Percentiles rank a stretch among this genome's conserved stretches.
Evolutionary conservation across 139 green algal species (phyloP).

Genomic region (Closterium sp.): DNA sequence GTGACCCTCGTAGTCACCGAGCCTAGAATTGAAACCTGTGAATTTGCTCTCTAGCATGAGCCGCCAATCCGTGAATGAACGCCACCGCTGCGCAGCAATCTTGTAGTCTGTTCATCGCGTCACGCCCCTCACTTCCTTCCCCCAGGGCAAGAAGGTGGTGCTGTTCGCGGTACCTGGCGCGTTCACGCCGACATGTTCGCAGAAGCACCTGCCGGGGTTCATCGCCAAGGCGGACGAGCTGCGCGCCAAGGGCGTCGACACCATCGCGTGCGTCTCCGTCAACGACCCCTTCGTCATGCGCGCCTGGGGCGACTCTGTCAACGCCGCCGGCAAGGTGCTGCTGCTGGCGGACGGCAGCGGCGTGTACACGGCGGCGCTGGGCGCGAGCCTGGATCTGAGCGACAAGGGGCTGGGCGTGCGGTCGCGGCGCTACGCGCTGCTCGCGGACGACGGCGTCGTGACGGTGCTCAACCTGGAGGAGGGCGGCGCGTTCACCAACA

Average conservation of each 20-base stretch:
- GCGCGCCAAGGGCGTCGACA: constrained; percentile 86
- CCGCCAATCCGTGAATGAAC: background rate
- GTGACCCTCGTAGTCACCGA: background rate
- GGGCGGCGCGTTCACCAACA: constrained; percentile 93
- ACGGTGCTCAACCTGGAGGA: constrained; percentile 89
- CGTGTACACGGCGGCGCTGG: constrained; percentile 69
- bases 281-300: constrained; percentile 94
- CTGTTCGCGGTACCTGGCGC: constrained; percentile 62
- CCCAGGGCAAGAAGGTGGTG: constrained; percentile 88
- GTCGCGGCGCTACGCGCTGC: constrained; percentile 80
- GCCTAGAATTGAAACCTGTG: background rate
- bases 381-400: constrained; percentile 72
- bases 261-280: constrained; percentile 89
- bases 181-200: constrained; percentile 65
- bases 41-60: background rate
- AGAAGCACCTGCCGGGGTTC: constrained; percentile 63
- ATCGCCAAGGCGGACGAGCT: constrained; percentile 88
- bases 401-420: constrained; percentile 75
- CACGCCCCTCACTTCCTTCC: background rate
- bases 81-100: background rate
- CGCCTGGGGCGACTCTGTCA: constrained; percentile 84
- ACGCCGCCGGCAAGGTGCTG: constrained; percentile 62
- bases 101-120: background rate
- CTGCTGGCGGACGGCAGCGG: constrained; percentile 85
- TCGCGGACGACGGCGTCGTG: constrained; percentile 84